phyloP scores from a whole-genome alignment of 768 basidiomycete genomes.

The Tylopilus balloui region DNA sequence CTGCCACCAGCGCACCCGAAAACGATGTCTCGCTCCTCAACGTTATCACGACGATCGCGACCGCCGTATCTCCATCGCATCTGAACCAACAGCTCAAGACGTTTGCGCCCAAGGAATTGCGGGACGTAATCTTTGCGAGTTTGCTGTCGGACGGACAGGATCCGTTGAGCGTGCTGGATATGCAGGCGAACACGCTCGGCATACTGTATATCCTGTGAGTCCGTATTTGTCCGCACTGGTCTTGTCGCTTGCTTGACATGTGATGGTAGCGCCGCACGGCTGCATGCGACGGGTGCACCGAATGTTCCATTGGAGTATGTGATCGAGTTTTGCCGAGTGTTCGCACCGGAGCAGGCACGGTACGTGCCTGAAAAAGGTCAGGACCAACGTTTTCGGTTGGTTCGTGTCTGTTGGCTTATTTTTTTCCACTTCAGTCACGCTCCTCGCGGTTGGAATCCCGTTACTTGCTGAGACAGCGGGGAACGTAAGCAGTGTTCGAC shows the following conservation, averaged over 20 bases:
- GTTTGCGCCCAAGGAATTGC: slow-evolving; percentile 51
- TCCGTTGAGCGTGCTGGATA: slow-evolving; percentile 57
- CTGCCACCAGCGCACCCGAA: background rate
- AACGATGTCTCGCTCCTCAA: slow-evolving; percentile 32
- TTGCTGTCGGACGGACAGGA: slow-evolving; percentile 58
- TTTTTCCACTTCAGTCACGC: slow-evolving; percentile 44
- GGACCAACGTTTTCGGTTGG: background rate
- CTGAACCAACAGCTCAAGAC: slow-evolving; percentile 44
- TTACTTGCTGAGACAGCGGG: slow-evolving; percentile 44
- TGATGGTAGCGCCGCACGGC: slow-evolving; percentile 51
- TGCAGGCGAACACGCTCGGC: slow-evolving; percentile 55
- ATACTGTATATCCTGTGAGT: slow-evolving; percentile 72
- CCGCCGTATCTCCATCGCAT: slow-evolving; percentile 32
- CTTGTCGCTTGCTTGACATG: background rate
- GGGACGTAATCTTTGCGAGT: slow-evolving; percentile 54
- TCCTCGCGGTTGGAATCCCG: slow-evolving; percentile 61
- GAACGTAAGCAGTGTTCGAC: slow-evolving; percentile 40
- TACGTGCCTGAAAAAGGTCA: slow-evolving; percentile 66
- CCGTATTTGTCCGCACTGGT: background rate
- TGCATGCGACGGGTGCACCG: slow-evolving; percentile 37
- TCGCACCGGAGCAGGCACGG: slow-evolving; percentile 60
- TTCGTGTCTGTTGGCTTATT: slow-evolving; percentile 1
- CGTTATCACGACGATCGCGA: slow-evolving; percentile 46
- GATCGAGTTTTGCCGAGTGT: slow-evolving; percentile 55
- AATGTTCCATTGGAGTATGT: slow-evolving; percentile 43